Evolutionary conservation across 2,329 filamentous ascomycete genomes (phyloP).

Genomic region (Cladophialophora yegresii): DNA sequence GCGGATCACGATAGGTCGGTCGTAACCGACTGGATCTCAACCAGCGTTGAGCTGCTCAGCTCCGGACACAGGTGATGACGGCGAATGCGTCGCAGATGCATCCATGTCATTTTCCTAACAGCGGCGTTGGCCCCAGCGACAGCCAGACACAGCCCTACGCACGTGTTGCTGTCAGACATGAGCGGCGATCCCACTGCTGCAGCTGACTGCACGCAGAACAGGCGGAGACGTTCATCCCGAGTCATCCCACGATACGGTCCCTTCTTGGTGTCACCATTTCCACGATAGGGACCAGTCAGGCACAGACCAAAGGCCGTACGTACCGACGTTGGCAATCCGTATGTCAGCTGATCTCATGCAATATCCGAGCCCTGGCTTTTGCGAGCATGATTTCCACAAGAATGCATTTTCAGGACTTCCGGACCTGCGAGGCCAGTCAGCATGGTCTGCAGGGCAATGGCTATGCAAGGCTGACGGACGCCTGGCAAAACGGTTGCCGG

Average conservation of each 20-base stretch:
- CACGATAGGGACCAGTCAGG: neutral
- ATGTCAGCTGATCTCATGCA: neutral
- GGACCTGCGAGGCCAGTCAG: neutral
- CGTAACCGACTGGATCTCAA: neutral
- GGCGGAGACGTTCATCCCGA: neutral
- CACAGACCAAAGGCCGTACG: neutral
- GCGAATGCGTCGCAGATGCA: neutral
- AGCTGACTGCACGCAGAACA: neutral
- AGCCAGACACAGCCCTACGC: neutral
- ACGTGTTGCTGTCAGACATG: neutral
- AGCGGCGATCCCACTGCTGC: neutral
- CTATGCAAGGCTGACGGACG: constrained; percentile 1
- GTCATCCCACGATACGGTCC: neutral
- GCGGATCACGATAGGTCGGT: neutral
- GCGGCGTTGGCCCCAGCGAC: neutral
- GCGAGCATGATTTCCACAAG: neutral
- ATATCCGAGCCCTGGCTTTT: neutral
- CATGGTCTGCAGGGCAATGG: neutral
- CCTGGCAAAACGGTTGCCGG: neutral
- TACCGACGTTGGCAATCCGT: neutral
- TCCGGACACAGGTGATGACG: neutral
- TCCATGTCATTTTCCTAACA: neutral
- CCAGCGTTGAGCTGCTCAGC: neutral
- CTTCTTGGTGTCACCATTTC: neutral
- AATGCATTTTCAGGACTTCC: neutral